Percentiles rank a stretch among this genome's conserved stretches.
phyloP scores from a whole-genome alignment of 2,329 filamentous ascomycete species.

The Sporothrix brasiliensis region DNA sequence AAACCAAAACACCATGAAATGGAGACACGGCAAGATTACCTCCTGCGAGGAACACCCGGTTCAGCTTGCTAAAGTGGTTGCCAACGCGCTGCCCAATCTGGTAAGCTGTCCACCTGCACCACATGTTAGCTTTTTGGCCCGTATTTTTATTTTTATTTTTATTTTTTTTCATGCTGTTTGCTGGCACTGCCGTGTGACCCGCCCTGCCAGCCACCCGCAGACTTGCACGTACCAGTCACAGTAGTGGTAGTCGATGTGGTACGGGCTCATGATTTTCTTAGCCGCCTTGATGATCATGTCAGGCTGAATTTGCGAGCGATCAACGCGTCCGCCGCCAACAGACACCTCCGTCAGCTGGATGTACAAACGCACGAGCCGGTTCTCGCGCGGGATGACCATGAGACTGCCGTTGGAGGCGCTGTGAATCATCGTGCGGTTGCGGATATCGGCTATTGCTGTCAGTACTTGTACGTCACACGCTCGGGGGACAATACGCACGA shows the following conservation, averaged over 20 bases:
- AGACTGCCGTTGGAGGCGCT: conserved; percentile 54
- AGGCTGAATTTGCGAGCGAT: conserved; percentile 65
- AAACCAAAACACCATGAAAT: neutral
- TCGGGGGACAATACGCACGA: conserved; percentile 38
- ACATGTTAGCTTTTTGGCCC: neutral
- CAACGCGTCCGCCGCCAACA: conserved; percentile 50
- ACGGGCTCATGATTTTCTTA: conserved; percentile 66
- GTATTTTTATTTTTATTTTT: neutral
- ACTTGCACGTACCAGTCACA: conserved; percentile 42
- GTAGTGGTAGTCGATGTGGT: conserved; percentile 65
- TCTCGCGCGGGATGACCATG: conserved; percentile 63
- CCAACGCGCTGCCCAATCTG: conserved; percentile 61
- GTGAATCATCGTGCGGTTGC: conserved; percentile 57
- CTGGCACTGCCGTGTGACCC: neutral
- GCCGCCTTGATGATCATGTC: conserved; percentile 65
- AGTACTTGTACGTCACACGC: neutral
- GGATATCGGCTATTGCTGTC: conserved; percentile 49
- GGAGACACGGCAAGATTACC: neutral
- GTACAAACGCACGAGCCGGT: conserved; percentile 60
- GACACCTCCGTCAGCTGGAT: conserved; percentile 54
- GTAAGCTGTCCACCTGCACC: conserved; percentile 51
- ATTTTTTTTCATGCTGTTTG: too few relatives aligned
- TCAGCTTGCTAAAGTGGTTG: conserved; percentile 51
- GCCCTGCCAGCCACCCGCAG: neutral
- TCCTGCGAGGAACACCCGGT: conserved; percentile 62